Base-by-base conservation (phyloP, 2,329 filamentous ascomycete genomes). In the Aspergillus fructus region DNA sequence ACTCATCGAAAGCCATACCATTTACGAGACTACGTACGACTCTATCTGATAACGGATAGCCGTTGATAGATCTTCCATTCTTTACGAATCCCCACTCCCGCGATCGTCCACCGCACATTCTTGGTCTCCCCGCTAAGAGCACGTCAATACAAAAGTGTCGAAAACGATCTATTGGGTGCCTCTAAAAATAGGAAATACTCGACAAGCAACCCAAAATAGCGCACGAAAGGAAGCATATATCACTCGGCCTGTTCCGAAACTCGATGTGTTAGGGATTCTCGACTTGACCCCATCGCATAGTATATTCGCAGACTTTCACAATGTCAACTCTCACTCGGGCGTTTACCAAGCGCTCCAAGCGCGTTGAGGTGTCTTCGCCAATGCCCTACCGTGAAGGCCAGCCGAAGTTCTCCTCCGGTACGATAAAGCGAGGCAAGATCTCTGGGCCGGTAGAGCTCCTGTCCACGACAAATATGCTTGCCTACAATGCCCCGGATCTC, bases 381-480 rank as follows among this genome's bases (percentile, higher is more conserved):
- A 74, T 78, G 71, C 75, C 78, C 4, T 74, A 74, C 56, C 74
- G 76, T 43, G 76, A 78, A 59, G 71, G 72, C n/a, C 77, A 77
- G 59, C 67, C 73, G 57, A 76, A 74, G 64, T 78, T 77, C 57
- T 69, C 73, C 33, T 68, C 77, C 8, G 78, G 75, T 30, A 76
- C 73, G 17, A 79, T 80, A 64, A 76, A 78, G 58, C 75, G 78
- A 49, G 74, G 69, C 59, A 75, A 77, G 60, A 99, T 99, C 71
- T 99, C 94, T 1, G 85, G 83, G 3, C 94, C 94, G 0, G 83
- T 96, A 53, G 88, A 92, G 74, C 83, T 99, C 62, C 81, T 97
- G 49, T 96, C 94, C 59, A 96, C 93, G 5, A 97, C 94, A 66
- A 99, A 97, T 76, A 91, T 96, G 84, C 87, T 97, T 54, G 92